Conservation (phyloP, 108 stramenopile genomes). For the Skeletonema marinoi region DNA sequence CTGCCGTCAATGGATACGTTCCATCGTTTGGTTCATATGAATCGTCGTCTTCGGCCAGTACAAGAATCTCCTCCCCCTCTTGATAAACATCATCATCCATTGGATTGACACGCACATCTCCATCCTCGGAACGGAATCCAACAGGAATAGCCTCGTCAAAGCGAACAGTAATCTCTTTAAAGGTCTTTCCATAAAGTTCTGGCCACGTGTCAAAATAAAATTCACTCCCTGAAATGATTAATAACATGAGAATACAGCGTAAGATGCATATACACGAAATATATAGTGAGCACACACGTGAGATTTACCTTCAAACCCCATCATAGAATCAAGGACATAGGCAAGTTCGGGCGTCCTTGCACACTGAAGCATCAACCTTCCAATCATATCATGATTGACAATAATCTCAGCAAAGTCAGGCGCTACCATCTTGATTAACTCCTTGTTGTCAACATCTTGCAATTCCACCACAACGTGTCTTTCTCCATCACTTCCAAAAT, state of each 20-base stretch:
- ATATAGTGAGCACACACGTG: neutral
- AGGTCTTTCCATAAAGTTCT: slow-evolving; percentile 28
- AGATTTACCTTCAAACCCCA: slow-evolving; percentile 34
- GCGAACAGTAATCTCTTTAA: slow-evolving; percentile 13
- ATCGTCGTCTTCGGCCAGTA: slow-evolving; percentile 45
- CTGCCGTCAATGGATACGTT: neutral
- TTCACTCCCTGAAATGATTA: slow-evolving; percentile 5
- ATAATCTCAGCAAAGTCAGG: slow-evolving; percentile 33
- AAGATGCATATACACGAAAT: neutral
- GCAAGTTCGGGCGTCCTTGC: slow-evolving; percentile 39
- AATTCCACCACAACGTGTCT: slow-evolving; percentile 41
- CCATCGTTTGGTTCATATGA: slow-evolving; percentile 24
- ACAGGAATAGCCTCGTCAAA: slow-evolving; percentile 41
- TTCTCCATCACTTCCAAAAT: neutral
- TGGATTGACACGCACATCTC: slow-evolving; percentile 24
- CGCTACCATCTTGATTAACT: slow-evolving; percentile 31
- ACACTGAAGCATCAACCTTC: slow-evolving; percentile 47
- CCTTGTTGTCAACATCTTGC: slow-evolving; percentile 39
- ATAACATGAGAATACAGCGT: neutral
- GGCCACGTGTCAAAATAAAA: slow-evolving; percentile 40
- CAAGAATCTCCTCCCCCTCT: slow-evolving; percentile 24
- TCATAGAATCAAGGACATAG: slow-evolving; percentile 25
- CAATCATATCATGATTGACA: slow-evolving; percentile 44
- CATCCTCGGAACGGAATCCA: slow-evolving; percentile 12
- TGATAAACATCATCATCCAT: slow-evolving; percentile 5